Evolutionary conservation across 306 rosid genomes (phyloP), one percentile per base, ranked within the genome.

Genomic region (Dalbergia cultrata): DNA sequence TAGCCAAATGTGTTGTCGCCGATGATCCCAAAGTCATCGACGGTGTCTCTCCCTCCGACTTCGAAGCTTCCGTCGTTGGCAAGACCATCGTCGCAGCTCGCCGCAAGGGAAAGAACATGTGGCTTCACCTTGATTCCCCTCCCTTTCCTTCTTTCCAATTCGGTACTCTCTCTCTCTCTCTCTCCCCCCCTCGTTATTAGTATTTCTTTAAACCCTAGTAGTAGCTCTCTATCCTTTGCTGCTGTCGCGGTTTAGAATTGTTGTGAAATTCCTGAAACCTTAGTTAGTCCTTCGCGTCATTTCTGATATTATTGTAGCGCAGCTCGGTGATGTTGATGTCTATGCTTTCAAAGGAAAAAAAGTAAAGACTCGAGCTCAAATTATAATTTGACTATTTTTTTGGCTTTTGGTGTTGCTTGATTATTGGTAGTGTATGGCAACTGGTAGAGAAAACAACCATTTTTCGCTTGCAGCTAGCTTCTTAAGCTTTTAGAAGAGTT

Each of bases 141-240:
- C 99, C 99, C 8, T 93, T 95, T 74, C 99, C 99, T 70, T 87
- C 97, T 35, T 95, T 95, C 85, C 97, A 95, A 87, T 95, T 95
- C 64, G 99, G 97, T 95, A 69, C 82, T 8, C 5, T 33, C 41
- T 59, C 45, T 47, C 18, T 3, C 0, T 45, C 1, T 8, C 5
- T 33, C 41, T 59, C 45, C 35, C 18, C 1, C 0, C 21, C 1
- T 53, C 37, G 10, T 26, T 62, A 14, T 21, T 11, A 7, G 6
- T 13, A 11, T 49, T 26, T 9, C 16, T 14, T 26, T 3, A 31
- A 83, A 56, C 90, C 96, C 90, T 86, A 83, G 31, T 26, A 26
- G 31, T 26, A 26, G n/a, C 50, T 78, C 26, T 13, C 3, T 43
- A 0, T 44, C n/a, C 17, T 49, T 59, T 14, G 33, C 61, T 64